Evolutionary conservation across 805 yeast genomes (phyloP).

Genomic region (Cyberlindnera sargentensis): DNA sequence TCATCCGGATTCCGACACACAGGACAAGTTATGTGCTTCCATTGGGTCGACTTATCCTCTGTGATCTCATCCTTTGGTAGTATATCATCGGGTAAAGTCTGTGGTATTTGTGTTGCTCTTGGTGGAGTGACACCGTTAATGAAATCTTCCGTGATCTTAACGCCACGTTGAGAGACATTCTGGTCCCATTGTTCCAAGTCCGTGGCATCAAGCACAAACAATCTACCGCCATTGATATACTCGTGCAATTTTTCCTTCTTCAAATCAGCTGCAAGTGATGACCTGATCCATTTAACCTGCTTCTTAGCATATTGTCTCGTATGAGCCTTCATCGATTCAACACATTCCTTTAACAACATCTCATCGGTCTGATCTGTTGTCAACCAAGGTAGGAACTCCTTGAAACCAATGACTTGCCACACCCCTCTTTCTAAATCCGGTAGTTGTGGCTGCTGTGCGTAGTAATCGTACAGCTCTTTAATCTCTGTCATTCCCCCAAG

Average conservation of each 20-base stretch:
- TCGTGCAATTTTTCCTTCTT: slow-evolving; percentile 37
- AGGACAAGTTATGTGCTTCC: slow-evolving; percentile 68
- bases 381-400: slow-evolving; percentile 77
- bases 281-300: slow-evolving; percentile 88
- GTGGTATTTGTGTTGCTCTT: slow-evolving; percentile 30
- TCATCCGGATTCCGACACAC: slow-evolving; percentile 53
- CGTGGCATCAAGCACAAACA: slow-evolving; percentile 72
- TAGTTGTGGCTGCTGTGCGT: slow-evolving; percentile 25
- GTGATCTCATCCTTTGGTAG: slow-evolving; percentile 2
- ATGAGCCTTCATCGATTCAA: slow-evolving; percentile 71
- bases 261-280: slow-evolving; percentile 56
- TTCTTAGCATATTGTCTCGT: slow-evolving; percentile 83
- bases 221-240: slow-evolving; percentile 52
- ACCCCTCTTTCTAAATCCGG: slow-evolving; percentile 67
- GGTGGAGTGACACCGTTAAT: slow-evolving; percentile 17
- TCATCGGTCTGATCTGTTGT: slow-evolving; percentile 17
- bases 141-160: slow-evolving; percentile 38
- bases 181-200: slow-evolving; percentile 56
- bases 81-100: slow-evolving; percentile 25
- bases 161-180: slow-evolving; percentile 51
- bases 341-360: slow-evolving; percentile 35
- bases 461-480: slow-evolving; percentile 44
- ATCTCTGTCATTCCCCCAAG: slow-evolving; percentile 70
- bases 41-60: slow-evolving; percentile 28
- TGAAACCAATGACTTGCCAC: slow-evolving; percentile 94